These are phyloP conservation scores for Metschnikowia orientalis DNA, from an alignment of 805 yeast species.

Conservation along the genomic window DNA sequence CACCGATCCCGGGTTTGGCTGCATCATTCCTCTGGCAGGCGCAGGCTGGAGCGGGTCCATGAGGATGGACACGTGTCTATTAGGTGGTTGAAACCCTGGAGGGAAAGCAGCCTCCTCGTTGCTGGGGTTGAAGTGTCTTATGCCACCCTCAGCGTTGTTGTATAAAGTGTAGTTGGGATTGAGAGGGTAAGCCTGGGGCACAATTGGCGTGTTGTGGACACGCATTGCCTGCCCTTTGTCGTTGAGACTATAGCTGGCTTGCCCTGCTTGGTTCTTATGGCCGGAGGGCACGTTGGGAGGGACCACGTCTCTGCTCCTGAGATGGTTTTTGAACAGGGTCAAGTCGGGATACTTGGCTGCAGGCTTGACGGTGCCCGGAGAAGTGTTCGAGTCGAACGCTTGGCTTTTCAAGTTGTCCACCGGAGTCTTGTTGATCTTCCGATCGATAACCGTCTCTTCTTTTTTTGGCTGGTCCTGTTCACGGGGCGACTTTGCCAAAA, in stretches of 20 bases:
- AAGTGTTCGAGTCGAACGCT: slow-evolving; percentile 9
- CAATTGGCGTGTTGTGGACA: slow-evolving; percentile 19
- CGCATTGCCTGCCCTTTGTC: slow-evolving; percentile 10
- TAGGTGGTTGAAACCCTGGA: slow-evolving; percentile 11
- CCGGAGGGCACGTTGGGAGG: slow-evolving; percentile 1
- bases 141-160: slow-evolving; percentile 17
- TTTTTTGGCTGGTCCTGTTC: slow-evolving; percentile 1
- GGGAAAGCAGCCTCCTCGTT: slow-evolving; percentile 1
- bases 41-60: slow-evolving; percentile 36
- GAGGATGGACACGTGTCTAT: slow-evolving; percentile 39
- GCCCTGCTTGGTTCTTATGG: slow-evolving; percentile 2
- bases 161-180: slow-evolving; percentile 34
- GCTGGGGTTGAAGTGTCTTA: slow-evolving; percentile 2
- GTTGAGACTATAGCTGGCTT: slow-evolving; percentile 12
- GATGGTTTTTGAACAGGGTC: slow-evolving; percentile 12
- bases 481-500: slow-evolving; percentile 4
- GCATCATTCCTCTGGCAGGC: slow-evolving; percentile 13
- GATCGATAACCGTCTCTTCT: slow-evolving; percentile 8
- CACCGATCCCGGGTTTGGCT: not conserved
- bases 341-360: slow-evolving; percentile 5
- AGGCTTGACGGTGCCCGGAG: slow-evolving; percentile 14
- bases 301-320: slow-evolving; percentile 6
- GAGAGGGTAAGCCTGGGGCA: slow-evolving; percentile 35
- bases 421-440: slow-evolving; percentile 11
- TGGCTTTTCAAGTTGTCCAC: slow-evolving; percentile 10